phyloP scores from a whole-genome alignment of 2,329 filamentous ascomycete genomes.

The Pseudogymnoascus sp. region DNA sequence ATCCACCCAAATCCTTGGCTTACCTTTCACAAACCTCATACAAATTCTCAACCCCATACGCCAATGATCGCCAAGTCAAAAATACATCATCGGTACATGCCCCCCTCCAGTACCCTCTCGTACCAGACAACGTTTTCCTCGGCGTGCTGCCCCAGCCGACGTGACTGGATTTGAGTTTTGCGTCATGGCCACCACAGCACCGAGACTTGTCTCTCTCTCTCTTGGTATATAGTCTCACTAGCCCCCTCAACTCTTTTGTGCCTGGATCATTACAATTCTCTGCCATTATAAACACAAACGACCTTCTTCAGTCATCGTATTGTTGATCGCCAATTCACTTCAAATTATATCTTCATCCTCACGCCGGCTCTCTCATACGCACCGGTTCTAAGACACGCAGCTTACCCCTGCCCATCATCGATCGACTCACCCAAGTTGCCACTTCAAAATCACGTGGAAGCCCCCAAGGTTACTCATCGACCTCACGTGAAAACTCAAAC shows the following conservation, averaged over 20 bases:
- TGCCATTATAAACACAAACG: background rate
- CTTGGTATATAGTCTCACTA: background rate
- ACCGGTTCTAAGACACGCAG: background rate
- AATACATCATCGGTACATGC: background rate
- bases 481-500: background rate
- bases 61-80: background rate
- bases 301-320: background rate
- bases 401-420: background rate
- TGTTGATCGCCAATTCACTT: background rate
- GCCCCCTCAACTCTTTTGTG: background rate
- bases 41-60: background rate
- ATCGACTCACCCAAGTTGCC: background rate
- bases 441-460: background rate
- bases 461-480: background rate
- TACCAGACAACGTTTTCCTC: background rate
- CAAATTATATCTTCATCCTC: background rate
- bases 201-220: background rate
- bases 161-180: slow-evolving; percentile 1
- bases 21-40: background rate
- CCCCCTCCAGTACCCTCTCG: background rate
- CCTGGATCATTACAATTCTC: background rate
- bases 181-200: background rate
- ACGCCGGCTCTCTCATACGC: background rate
- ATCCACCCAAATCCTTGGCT: background rate
- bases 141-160: background rate